Evolutionary conservation across 208 protist genomes (phyloP).

Genomic region (Acanthamoeba triangularis): DNA sequence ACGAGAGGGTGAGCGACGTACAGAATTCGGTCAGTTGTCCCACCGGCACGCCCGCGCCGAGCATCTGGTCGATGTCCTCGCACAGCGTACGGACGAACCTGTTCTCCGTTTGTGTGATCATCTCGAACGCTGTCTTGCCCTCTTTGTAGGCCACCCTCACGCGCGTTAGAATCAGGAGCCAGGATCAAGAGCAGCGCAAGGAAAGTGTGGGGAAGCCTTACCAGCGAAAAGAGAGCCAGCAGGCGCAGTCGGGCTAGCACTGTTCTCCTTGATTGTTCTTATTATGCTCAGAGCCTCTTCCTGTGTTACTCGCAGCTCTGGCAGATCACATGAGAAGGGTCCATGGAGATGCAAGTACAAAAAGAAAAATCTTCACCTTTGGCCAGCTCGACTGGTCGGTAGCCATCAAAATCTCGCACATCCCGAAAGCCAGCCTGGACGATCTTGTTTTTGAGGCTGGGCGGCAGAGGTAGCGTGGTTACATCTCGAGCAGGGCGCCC

Average conservation of each 20-base stretch:
- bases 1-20: neutral
- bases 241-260: neutral
- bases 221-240: neutral
- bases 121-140: conserved; percentile 72
- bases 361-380: neutral
- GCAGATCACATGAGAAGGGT: neutral
- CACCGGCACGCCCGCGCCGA: conserved; percentile 82
- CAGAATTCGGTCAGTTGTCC: conserved; percentile 88
- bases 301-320: conserved; percentile 68
- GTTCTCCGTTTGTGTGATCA: conserved; percentile 59
- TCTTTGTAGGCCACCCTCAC: neutral
- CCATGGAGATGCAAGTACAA: neutral
- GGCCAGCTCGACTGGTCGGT: conserved; percentile 32
- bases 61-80: conserved; percentile 81
- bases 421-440: conserved; percentile 13
- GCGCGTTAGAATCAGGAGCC: neutral
- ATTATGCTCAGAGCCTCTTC: conserved; percentile 70
- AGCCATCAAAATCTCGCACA: conserved; percentile 57
- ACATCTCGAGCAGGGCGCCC: neutral
- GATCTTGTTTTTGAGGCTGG: conserved; percentile 51
- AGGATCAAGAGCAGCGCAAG: neutral
- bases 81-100: conserved; percentile 77
- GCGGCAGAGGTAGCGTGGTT: conserved; percentile 5
- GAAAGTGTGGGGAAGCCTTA: neutral
- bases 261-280: conserved; percentile 33